Evolutionary conservation across 1,139 yeast species (phyloP), one percentile per base, ranked within the genome.

Genomic region (Kodamaea sp.): DNA sequence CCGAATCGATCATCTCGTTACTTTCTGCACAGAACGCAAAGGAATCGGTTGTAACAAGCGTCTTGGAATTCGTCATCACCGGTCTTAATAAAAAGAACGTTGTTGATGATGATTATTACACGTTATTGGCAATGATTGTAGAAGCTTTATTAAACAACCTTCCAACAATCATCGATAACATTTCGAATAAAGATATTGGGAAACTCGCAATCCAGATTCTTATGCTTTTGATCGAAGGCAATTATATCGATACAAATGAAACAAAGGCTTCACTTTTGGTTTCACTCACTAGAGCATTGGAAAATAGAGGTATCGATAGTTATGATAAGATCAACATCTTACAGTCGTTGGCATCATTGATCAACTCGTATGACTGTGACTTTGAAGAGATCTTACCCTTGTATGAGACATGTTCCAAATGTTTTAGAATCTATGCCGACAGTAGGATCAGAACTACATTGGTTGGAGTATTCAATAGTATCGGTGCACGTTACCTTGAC

Each of bases 221-320:
- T 37, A 58, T 82, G 29, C 62, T 74, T 8, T 67, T 86, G 48
- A 75, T 82, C 27, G 78, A 79, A 39, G 78, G 80, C 22, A 80
- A 78, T 2, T 79, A 73, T 49, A 75, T 85, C 27, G 73, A 79
- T 39, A 80, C 76, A 38, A 71, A 74, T 43, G 73, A 67, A n/a
- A 75, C 81, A 7, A 75, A 81, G 49, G 62, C 70, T 26, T 61
- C 74, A 4, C 65, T 88, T 37, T 66, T 87, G 25, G 62, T 66
- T 8, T 75, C 95, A 0, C 68, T 87, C 35, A 72, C 84, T 1
- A 60, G 67, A 28, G 83, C 86, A 2, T 63, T 88, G 42, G 82
- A 79, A 35, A 82, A 80, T 46, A 58, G 67, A n/a, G 78, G 74
- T 37, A 69, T 87, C 11, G 73, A 77, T 7, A 57, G 70, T 6